Evolutionary conservation across 495 filamentous ascomycete species (phyloP).

Genomic region (Choiromyces venosus): DNA sequence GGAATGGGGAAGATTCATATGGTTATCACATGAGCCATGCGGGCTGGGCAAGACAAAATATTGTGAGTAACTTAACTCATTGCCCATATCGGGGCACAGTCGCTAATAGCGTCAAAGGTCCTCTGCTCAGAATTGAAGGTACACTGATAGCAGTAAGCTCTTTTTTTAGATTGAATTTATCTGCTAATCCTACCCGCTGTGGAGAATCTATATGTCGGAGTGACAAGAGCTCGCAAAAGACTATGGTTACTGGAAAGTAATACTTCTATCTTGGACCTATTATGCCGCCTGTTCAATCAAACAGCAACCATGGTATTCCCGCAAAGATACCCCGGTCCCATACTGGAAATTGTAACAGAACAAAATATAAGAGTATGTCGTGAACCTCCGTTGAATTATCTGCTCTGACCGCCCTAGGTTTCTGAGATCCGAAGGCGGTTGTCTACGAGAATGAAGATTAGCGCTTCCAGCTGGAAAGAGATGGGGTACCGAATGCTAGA

Average conservation of each 20-base stretch:
- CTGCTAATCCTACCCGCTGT: not conserved
- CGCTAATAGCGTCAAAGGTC: not conserved
- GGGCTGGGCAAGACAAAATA: slow-evolving; percentile 9
- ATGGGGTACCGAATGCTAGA: slow-evolving; percentile 30
- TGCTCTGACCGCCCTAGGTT: slow-evolving; percentile 5
- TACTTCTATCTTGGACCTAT: not conserved
- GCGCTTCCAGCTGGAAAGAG: slow-evolving; percentile 21
- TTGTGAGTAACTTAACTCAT: slow-evolving; percentile 5
- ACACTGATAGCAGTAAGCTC: not conserved
- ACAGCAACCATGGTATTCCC: slow-evolving; percentile 2
- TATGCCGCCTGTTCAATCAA: slow-evolving; percentile 10
- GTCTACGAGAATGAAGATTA: slow-evolving; percentile 9
- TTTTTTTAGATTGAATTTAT: not conserved
- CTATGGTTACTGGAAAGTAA: slow-evolving; percentile 27
- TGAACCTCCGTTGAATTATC: not conserved
- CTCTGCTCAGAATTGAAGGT: slow-evolving; percentile 32
- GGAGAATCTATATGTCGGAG: slow-evolving; percentile 23
- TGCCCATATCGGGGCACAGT: not conserved
- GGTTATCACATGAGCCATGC: not conserved
- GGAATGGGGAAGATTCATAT: too few relatives aligned
- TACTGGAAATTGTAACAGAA: slow-evolving; percentile 15
- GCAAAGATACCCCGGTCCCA: slow-evolving; percentile 7
- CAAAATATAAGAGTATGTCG: not conserved
- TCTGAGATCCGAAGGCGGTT: not conserved
- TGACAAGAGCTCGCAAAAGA: slow-evolving; percentile 21